Percentiles rank a stretch among this genome's conserved stretches.
phyloP scores from a whole-genome alignment of 352 stramenopile species.

The Phytophthora sp. region DNA sequence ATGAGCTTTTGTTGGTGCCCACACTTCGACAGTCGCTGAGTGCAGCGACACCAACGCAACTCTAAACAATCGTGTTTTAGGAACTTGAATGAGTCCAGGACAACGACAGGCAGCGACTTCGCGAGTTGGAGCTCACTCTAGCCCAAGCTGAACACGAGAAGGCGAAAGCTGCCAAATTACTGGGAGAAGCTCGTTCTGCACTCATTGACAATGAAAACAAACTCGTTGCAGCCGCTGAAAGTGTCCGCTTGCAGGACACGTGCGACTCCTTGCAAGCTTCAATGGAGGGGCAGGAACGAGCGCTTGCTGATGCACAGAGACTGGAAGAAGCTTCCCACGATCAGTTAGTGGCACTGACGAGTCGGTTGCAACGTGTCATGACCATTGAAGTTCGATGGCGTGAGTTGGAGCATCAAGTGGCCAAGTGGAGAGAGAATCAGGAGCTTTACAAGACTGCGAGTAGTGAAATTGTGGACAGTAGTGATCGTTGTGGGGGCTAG shows the following conservation, averaged over 20 bases:
- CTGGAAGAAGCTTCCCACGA: conserved; percentile 38
- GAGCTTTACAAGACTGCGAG: background rate
- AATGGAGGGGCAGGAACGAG: conserved; percentile 34
- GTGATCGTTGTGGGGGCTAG: conserved; percentile 5
- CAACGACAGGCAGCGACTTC: conserved; percentile 35
- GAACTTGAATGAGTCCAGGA: conserved; percentile 41
- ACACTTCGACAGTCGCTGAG: conserved; percentile 55
- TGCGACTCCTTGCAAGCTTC: conserved; percentile 53
- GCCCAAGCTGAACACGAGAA: conserved; percentile 50
- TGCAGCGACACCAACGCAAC: conserved; percentile 40
- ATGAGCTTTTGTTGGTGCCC: conserved; percentile 42
- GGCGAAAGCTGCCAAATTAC: conserved; percentile 46
- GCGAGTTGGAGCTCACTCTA: conserved; percentile 40
- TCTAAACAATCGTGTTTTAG: conserved; percentile 49
- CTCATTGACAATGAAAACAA: conserved; percentile 48
- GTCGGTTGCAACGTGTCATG: conserved; percentile 22
- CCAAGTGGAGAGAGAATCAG: conserved; percentile 22
- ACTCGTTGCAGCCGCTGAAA: conserved; percentile 44
- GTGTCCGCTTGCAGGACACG: conserved; percentile 42
- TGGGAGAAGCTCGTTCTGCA: conserved; percentile 50
- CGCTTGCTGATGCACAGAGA: conserved; percentile 44
- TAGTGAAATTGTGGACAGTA: background rate
- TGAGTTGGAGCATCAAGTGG: conserved; percentile 29
- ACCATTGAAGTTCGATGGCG: conserved; percentile 8
- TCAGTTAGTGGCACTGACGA: conserved; percentile 34